Evolutionary conservation across 148 eudicot species (phyloP), one percentile per base, ranked within the genome.

Genomic region (Heliamphora exappendiculata): DNA sequence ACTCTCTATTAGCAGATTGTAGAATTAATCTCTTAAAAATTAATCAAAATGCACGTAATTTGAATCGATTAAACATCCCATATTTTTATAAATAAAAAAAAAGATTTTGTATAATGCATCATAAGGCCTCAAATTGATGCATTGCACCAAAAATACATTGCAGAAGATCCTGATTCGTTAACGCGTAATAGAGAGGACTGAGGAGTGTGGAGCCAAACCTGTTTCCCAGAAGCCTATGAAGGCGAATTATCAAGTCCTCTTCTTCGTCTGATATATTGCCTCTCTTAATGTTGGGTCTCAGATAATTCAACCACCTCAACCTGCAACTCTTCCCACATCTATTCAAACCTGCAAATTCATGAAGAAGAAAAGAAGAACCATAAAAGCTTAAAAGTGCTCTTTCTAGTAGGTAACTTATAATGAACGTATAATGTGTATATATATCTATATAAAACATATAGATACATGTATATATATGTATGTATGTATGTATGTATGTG

Each of bases 141-240:
- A n/a, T n/a, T n/a, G n/a, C n/a, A n/a, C n/a, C n/a, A n/a, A n/a
- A n/a, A n/a, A n/a, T n/a, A n/a, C n/a, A n/a, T n/a, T n/a, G n/a
- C n/a, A n/a, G n/a, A n/a, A n/a, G n/a, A n/a, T n/a, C n/a, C n/a
- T n/a, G n/a, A n/a, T n/a, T n/a, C n/a, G n/a, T n/a, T n/a, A n/a
- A n/a, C n/a, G n/a, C n/a, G n/a, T n/a, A n/a, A n/a, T n/a, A n/a
- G n/a, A n/a, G n/a, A n/a, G n/a, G n/a, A n/a, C n/a, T n/a, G n/a
- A n/a, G n/a, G n/a, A n/a, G n/a, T n/a, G n/a, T n/a, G n/a, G n/a
- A n/a, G n/a, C n/a, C n/a, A n/a, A n/a, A 74, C 76, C 76, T 74
- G 60, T 74, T 74, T 12, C 76, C 76, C 19, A 74, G 50, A 34
- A 74, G 76, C n/a, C 55, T 73, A 73, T 73, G 75, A 73, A 73